Evolutionary conservation across 2,329 filamentous ascomycete species (phyloP), one percentile per base, ranked within the genome.

Genomic region (Xylaria sp.): DNA sequence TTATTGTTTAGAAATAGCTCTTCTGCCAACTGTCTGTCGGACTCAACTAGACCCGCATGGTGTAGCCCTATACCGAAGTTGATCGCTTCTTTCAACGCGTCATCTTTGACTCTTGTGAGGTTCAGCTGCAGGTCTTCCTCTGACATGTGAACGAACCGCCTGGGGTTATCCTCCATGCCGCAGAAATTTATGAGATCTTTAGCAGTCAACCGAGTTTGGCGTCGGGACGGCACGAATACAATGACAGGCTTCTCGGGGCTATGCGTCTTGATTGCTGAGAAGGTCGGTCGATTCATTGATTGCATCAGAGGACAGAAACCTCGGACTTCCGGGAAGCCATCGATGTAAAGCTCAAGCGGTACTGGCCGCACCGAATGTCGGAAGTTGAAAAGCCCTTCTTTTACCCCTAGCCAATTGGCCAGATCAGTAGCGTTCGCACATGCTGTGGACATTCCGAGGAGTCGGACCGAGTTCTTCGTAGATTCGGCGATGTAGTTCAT

Each of bases 401-500:
- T 97, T 46, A 99, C 97, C 56, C 96, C 96, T 2, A 99, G 87
- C 96, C 96, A 99, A 76, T 97, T 98, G 2, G 88, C 97, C 42
- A 99, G 85, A 79, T 99, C 97, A 15, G 89, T 92, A 2, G 97
- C 96, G 77, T 99, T 99, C 15, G 96, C 96, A 75, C 95, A 98
- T 10, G 96, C 97, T 20, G 96, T 99, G 2, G 96, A 99, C 97
- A 99, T 99, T n/a, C 96, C 96, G 71, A 99, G 87, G 5, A 99
- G 85, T 4, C 96, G 89, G 26, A 99, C 95, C 0, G 93, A 89
- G 60, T 91, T 93, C 76, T 97, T 94, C 48, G 93, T 97, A 70
- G 97, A 94, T 2, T 94, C 93, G 1, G 95, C 96, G 75, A 99
- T 99, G 79, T 98, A 99, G 79, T 99, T 99, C 97, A 99, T 98